phyloP scores from a whole-genome alignment of 2,329 filamentous ascomycete genomes.

The Clarireedia sp. region DNA sequence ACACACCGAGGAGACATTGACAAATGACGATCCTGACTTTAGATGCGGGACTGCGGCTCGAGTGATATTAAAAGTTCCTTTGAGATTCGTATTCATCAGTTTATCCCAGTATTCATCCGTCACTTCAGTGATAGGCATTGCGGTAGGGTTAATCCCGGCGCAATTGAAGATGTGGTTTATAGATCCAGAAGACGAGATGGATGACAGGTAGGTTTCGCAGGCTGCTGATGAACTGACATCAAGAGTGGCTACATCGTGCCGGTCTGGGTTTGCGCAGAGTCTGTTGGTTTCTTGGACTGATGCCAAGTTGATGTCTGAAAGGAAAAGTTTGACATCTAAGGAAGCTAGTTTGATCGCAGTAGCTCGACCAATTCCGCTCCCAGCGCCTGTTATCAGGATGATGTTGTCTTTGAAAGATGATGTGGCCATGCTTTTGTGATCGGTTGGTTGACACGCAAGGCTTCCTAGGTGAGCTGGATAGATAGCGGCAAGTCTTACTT shows the following conservation, averaged over 20 bases:
- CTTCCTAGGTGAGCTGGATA: no score
- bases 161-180: slow-evolving; percentile 35
- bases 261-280: slow-evolving; percentile 1
- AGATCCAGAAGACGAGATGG: slow-evolving; percentile 10
- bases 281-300: slow-evolving; percentile 16
- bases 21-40: slow-evolving; percentile 28
- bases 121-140: slow-evolving; percentile 32
- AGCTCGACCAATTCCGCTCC: slow-evolving; percentile 24
- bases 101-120: slow-evolving; percentile 41
- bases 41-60: slow-evolving; percentile 35
- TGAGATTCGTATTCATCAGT: slow-evolving; percentile 37
- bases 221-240: not conserved
- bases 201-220: slow-evolving; percentile 17
- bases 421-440: not conserved
- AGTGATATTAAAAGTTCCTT: slow-evolving; percentile 36
- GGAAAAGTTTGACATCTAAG: slow-evolving; percentile 23
- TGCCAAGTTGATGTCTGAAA: slow-evolving; percentile 25
- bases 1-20: slow-evolving; percentile 33
- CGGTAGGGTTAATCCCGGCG: slow-evolving; percentile 40
- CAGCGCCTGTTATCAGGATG: slow-evolving; percentile 26
- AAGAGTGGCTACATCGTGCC: not conserved
- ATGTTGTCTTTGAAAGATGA: slow-evolving; percentile 16
- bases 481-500: no score
- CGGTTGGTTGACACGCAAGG: no score
- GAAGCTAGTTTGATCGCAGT: slow-evolving; percentile 24